Conservation (phyloP, 140 eudicot genomes). For the Erigeron philadelphicus region DNA sequence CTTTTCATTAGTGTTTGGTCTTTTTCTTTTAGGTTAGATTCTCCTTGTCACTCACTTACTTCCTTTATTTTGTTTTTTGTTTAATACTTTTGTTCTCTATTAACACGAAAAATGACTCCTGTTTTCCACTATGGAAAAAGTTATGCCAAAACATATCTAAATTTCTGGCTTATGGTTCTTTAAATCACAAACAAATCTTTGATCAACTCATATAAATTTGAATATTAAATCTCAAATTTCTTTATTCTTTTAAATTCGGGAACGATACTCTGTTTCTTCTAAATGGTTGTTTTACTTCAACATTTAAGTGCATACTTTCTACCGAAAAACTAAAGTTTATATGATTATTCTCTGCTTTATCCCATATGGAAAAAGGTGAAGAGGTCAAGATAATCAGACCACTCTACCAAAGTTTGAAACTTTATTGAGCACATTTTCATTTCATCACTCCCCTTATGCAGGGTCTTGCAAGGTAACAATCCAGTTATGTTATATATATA, state of each 20-base stretch:
- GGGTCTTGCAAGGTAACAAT: conserved; percentile 30
- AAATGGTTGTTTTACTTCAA: neutral
- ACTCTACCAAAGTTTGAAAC: conserved; percentile 25
- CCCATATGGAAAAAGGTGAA: conserved; percentile 21
- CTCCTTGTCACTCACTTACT: conserved; percentile 36
- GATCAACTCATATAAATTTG: conserved; percentile 3
- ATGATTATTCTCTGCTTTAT: conserved; percentile 30
- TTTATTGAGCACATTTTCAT: conserved; percentile 13
- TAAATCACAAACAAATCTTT: conserved; percentile 22
- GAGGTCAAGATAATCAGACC: conserved; percentile 18
- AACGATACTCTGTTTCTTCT: neutral
- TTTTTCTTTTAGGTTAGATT: conserved; percentile 39
- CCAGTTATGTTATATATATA: neutral
- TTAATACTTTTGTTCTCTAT: conserved; percentile 24
- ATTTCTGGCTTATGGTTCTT: conserved; percentile 18
- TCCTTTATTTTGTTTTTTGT: conserved; percentile 32
- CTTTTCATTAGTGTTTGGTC: conserved; percentile 40
- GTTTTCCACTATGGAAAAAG: conserved; percentile 26
- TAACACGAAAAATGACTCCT: conserved; percentile 22
- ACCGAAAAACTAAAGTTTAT: conserved; percentile 25
- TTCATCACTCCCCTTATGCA: conserved; percentile 23
- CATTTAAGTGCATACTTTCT: conserved; percentile 16
- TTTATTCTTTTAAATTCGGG: conserved; percentile 1
- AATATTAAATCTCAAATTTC: conserved; percentile 6
- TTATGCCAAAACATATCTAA: conserved; percentile 24